Conservation (phyloP, 495 filamentous ascomycete species). For the Bacidia gigantensis region DNA sequence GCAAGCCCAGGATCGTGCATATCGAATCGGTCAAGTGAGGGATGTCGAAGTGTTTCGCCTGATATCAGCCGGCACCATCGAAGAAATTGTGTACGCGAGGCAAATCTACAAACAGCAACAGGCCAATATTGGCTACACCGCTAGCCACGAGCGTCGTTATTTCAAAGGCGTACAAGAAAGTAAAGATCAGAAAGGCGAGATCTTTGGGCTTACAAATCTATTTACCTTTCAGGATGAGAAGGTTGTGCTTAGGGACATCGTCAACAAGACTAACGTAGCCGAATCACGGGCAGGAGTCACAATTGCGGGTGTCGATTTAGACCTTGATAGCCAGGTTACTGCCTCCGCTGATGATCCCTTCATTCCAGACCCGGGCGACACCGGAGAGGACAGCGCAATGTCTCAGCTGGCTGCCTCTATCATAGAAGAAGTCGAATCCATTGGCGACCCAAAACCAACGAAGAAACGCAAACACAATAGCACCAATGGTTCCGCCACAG, state of each 20-base stretch:
- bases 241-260: slow-evolving; percentile 73
- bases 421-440: slow-evolving; percentile 24
- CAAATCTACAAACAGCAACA: slow-evolving; percentile 99
- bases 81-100: slow-evolving; percentile 92
- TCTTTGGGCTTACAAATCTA: slow-evolving; percentile 84
- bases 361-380: slow-evolving; percentile 32
- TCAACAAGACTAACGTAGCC: slow-evolving; percentile 95
- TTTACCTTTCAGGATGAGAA: slow-evolving; percentile 71
- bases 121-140: slow-evolving; percentile 93
- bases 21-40: slow-evolving; percentile 82
- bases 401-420: slow-evolving; percentile 63
- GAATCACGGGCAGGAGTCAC: slow-evolving; percentile 78
- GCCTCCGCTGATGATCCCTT: slow-evolving; percentile 41
- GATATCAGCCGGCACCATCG: slow-evolving; percentile 85
- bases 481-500: slow-evolving; percentile 3
- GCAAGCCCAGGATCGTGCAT: slow-evolving; percentile 93
- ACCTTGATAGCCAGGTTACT: slow-evolving; percentile 23
- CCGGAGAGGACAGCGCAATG: slow-evolving; percentile 48
- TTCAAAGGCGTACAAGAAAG: slow-evolving; percentile 90
- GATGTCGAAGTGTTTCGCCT: slow-evolving; percentile 95
- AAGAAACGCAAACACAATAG: slow-evolving; percentile 14
- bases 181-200: slow-evolving; percentile 71
- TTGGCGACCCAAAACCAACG: slow-evolving; percentile 21
- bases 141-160: slow-evolving; percentile 81
- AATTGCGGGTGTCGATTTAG: slow-evolving; percentile 58